Conservation (phyloP, 1,284 basidiomycete species). For the Ustilago vetiveriae region DNA sequence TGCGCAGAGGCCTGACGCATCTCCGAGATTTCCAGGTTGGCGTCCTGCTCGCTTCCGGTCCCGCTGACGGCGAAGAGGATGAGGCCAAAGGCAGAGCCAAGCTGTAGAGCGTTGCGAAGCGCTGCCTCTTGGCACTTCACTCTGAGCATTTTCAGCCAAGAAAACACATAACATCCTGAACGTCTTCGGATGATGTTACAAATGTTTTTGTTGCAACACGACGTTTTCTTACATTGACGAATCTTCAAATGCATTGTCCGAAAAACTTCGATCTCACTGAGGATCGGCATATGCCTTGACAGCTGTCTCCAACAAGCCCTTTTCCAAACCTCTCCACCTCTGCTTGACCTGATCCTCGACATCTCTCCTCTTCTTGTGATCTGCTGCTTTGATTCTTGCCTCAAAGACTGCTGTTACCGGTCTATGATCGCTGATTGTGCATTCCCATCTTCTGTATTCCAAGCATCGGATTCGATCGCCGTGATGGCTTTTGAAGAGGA, state of each 20-base stretch:
- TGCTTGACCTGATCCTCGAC: slow-evolving; percentile 25
- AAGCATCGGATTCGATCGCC: slow-evolving; percentile 71
- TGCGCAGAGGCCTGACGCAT: slow-evolving; percentile 37
- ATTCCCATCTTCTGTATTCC: slow-evolving; percentile 64
- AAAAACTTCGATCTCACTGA: slow-evolving; percentile 3
- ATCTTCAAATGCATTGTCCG: slow-evolving; percentile 1
- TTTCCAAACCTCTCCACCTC: slow-evolving; percentile 19
- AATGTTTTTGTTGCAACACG: too few species aligned
- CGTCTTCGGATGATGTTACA: too few species aligned
- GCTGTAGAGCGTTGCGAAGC: slow-evolving; percentile 8
- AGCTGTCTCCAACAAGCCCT: slow-evolving; percentile 10
- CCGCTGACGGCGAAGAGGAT: not conserved
- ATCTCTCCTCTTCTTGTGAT: slow-evolving; percentile 8
- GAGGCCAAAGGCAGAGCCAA: slow-evolving; percentile 1
- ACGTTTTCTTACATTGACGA: too few species aligned
- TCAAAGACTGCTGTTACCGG: slow-evolving; percentile 60
- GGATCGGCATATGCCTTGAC: slow-evolving; percentile 22
- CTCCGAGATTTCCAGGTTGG: slow-evolving; percentile 54
- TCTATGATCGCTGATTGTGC: slow-evolving; percentile 66
- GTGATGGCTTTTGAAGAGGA: slow-evolving; percentile 78
- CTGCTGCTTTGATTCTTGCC: slow-evolving; percentile 35
- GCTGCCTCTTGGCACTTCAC: too few species aligned
- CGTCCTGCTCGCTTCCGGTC: slow-evolving; percentile 21
- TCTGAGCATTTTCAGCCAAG: not conserved
- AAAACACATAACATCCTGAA: too few species aligned